Evolutionary conservation across 2,329 filamentous ascomycete species (phyloP).

Genomic region (Hypoxylon sp.): DNA sequence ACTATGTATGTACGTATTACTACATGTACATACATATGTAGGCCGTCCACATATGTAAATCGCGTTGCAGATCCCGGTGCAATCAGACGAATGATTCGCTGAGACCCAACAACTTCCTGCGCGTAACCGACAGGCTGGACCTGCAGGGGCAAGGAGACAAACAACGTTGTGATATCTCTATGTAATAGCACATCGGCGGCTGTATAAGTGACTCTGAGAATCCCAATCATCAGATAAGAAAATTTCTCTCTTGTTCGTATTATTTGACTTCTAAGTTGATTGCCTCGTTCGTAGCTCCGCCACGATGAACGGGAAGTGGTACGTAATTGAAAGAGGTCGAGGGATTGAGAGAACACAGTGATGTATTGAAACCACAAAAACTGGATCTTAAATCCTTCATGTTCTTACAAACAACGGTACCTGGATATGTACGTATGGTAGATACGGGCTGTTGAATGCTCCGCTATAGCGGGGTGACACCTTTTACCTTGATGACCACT

Average conservation of each 20-base stretch:
- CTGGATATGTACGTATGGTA: background rate
- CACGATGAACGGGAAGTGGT: background rate
- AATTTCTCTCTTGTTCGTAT: background rate
- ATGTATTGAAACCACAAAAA: background rate
- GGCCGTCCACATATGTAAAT: too few species aligned
- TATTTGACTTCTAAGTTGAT: conserved; percentile 3
- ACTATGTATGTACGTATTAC: conserved; percentile 16
- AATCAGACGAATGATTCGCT: conserved; percentile 47
- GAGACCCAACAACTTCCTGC: conserved; percentile 28
- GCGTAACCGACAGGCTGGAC: conserved; percentile 25
- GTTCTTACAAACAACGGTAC: background rate
- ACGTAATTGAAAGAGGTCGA: background rate
- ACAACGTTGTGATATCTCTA: conserved; percentile 11
- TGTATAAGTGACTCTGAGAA: conserved; percentile 1
- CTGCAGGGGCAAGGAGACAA: conserved; percentile 36
- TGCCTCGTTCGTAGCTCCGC: background rate
- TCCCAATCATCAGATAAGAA: background rate
- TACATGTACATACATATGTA: too few species aligned
- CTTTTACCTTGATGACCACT: conserved; percentile 9
- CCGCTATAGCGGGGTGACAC: conserved; percentile 11
- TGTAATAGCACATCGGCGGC: conserved; percentile 9
- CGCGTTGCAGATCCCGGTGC: conserved; percentile 50
- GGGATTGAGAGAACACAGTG: background rate
- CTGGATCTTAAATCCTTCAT: background rate
- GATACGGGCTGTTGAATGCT: background rate